These are phyloP conservation scores for Pseudocercospora crystallina DNA, from an alignment of 2,329 filamentous ascomycete genomes.

Conservation along the genomic window DNA sequence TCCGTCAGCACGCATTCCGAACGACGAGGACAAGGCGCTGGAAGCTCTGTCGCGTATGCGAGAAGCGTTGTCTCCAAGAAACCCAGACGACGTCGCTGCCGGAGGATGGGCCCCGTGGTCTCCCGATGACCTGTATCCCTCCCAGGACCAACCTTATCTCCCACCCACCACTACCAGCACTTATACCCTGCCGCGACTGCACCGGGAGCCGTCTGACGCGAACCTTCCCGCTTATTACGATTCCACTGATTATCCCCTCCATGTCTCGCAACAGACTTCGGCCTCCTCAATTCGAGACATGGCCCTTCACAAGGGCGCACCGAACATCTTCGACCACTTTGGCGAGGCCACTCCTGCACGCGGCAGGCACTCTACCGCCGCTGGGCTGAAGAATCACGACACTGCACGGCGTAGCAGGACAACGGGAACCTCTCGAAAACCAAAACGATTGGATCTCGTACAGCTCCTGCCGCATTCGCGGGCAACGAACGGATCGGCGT, in stretches of 20 bases:
- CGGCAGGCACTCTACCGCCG: constrained; percentile 10
- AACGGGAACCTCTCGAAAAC: constrained; percentile 19
- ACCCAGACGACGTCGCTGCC: constrained; percentile 3
- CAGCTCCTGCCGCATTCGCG: constrained; percentile 41
- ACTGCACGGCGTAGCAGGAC: constrained; percentile 24
- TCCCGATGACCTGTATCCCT: constrained; percentile 21
- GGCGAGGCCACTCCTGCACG: constrained; percentile 19
- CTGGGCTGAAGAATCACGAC: constrained; percentile 16
- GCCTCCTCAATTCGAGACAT: constrained; percentile 46
- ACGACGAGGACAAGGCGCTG: constrained; percentile 14
- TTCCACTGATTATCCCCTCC: constrained; percentile 39
- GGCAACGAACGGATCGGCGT: constrained; percentile 26
- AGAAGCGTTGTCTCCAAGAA: constrained; percentile 11
- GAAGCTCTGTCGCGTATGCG: constrained; percentile 18
- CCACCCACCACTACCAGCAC: constrained; percentile 8
- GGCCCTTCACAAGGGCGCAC: constrained; percentile 41
- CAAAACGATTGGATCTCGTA: constrained; percentile 42
- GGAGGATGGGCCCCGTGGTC: constrained; percentile 19
- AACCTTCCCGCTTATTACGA: constrained; percentile 47
- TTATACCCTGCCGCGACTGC: constrained; percentile 15
- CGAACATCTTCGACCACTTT: constrained; percentile 24
- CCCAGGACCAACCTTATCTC: constrained; percentile 16
- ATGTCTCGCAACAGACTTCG: constrained; percentile 47
- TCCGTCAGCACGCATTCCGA: neutral
- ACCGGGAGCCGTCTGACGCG: constrained; percentile 37